Evolutionary conservation across 2,329 filamentous ascomycete species (phyloP), one percentile per base, ranked within the genome.

Genomic region (Calonectria pauciramosa): DNA sequence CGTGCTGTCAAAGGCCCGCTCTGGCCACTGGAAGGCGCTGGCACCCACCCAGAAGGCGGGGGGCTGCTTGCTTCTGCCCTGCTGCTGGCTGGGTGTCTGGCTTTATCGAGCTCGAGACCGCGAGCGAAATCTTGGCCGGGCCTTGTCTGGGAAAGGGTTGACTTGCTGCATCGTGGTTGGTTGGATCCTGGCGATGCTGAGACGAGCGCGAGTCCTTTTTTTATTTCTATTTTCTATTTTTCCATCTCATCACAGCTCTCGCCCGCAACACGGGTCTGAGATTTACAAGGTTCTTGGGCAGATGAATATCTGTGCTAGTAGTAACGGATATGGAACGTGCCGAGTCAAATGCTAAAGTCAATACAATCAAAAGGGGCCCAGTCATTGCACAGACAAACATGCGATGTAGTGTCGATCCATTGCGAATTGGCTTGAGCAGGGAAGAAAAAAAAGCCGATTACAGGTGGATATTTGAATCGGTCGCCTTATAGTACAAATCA

Each of bases 151-250:
- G 60, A 47, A 36, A 52, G 41, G 44, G 51, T 59, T 68, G 66
- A 47, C 36, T 32, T 20, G 44, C 51, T 28, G 36, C 51, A 34
- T 18, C 18, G 49, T 66, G 68, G 68, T 71, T 71, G 68, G 68
- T 16, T 66, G 59, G 41, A 32, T 36, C 38, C 68, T 59, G 20
- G 68, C 68, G 34, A 38, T 51, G 41, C 68, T 71, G 59, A 71
- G 68, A 66, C 68, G 54, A 20, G 67, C 28, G 52, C 59, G 49
- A 54, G 49, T 52, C 36, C 52, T 52, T 52, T 64, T 41, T 28
- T 44, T 65, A 20, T 36, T 13, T 41, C 16, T 16, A 9, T 23
- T 14, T 28, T 59, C 13, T 30, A 28, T 32, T 20, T 56, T 30
- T 23, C 30, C n/a, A 49, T 41, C 34, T 41, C 16, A 41, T 36